A percentile compares a stretch with the other conserved stretches of the same genome.
Evolutionary conservation across 345 rosid genomes (phyloP).

Genomic region (Moricandia arvensis): DNA sequence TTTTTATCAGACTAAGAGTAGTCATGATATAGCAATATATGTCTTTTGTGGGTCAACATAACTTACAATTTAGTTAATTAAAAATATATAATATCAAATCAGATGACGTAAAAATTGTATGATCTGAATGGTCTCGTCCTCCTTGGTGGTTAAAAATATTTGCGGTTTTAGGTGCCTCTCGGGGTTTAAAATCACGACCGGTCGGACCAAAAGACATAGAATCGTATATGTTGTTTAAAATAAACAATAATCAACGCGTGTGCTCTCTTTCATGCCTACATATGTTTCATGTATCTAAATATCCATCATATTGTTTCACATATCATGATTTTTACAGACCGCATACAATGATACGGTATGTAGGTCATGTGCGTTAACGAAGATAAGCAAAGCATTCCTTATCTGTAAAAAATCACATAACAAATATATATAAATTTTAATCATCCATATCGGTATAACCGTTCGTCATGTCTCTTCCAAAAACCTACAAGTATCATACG

Average conservation of each 20-base stretch:
- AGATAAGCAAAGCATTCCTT: slow-evolving; percentile 29
- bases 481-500: slow-evolving; percentile 24
- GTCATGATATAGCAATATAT: background rate
- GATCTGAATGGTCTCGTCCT: background rate
- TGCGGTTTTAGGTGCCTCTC: too few relatives aligned
- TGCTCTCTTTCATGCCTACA: too few relatives aligned
- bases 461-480: slow-evolving; percentile 33
- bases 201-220: background rate
- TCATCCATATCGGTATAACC: slow-evolving; percentile 8
- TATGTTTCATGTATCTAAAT: background rate
- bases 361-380: slow-evolving; percentile 32
- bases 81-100: too few relatives aligned
- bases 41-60: background rate
- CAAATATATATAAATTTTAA: too few relatives aligned
- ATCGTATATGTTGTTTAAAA: background rate
- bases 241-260: background rate
- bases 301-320: background rate
- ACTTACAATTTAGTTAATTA: too few relatives aligned
- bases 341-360: slow-evolving; percentile 8
- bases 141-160: too few relatives aligned
- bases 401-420: slow-evolving; percentile 10
- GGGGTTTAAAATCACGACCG: too few relatives aligned
- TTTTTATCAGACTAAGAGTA: background rate
- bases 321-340: slow-evolving; percentile 3
- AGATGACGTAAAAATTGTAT: background rate